These are phyloP conservation scores for Colletotrichum sp. DNA, from an alignment of 2,329 filamentous ascomycete species.

Conservation along the genomic window DNA sequence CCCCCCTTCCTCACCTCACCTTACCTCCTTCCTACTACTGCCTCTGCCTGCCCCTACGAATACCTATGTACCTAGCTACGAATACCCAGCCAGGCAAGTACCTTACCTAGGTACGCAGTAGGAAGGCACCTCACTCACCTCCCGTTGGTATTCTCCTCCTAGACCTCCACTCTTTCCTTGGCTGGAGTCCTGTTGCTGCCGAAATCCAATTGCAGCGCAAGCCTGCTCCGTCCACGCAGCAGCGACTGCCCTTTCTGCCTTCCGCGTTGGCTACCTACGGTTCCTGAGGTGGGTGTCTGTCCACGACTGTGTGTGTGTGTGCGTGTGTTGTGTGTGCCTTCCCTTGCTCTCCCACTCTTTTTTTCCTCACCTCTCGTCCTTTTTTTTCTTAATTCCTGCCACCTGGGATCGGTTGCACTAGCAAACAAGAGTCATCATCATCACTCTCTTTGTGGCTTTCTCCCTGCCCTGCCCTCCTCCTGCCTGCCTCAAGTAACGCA, in stretches of 20 bases:
- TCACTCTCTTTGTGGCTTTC: slow-evolving; percentile 13
- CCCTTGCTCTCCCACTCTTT: background rate
- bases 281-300: background rate
- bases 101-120: background rate
- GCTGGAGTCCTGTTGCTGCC: slow-evolving; percentile 8
- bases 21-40: background rate
- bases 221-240: background rate
- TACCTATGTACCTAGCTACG: background rate
- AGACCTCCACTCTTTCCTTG: slow-evolving; percentile 14
- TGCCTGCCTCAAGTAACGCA: background rate
- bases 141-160: background rate
- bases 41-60: background rate
- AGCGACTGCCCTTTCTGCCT: background rate
- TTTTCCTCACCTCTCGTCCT: background rate
- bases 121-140: background rate
- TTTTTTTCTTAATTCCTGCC: slow-evolving; percentile 2
- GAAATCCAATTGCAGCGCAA: slow-evolving; percentile 3
- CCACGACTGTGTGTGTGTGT: background rate
- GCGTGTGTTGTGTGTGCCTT: background rate
- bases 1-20: background rate
- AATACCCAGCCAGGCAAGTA: background rate
- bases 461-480: background rate
- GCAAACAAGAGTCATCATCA: slow-evolving; percentile 15
- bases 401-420: slow-evolving; percentile 2
- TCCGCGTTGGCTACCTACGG: background rate